Evolutionary conservation across 1,139 yeast species (phyloP).

Genomic region (Petasospora rhodanensis): DNA sequence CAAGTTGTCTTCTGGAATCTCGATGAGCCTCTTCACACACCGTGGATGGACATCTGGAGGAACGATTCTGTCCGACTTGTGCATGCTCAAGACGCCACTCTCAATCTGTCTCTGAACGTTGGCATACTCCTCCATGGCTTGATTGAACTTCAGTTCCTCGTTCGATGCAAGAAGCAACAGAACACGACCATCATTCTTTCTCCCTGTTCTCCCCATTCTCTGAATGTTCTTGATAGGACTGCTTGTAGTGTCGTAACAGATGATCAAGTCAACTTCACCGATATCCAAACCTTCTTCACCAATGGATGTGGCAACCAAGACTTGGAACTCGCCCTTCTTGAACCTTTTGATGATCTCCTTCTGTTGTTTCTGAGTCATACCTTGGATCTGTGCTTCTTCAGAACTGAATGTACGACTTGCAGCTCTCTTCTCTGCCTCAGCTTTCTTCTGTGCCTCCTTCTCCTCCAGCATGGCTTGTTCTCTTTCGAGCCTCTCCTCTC

Average conservation of each 20-base stretch:
- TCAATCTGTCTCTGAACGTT: slow-evolving; percentile 59
- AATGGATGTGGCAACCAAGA: slow-evolving; percentile 90
- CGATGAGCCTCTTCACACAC: slow-evolving; percentile 53
- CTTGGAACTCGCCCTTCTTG: slow-evolving; percentile 65
- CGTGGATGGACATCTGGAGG: slow-evolving; percentile 54
- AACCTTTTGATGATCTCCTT: slow-evolving; percentile 71
- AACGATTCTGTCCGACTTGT: slow-evolving; percentile 56
- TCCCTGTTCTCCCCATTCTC: slow-evolving; percentile 97
- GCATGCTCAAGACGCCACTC: slow-evolving; percentile 37
- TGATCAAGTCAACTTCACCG: slow-evolving; percentile 92
- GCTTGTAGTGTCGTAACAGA: slow-evolving; percentile 88
- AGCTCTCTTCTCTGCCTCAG: slow-evolving; percentile 30
- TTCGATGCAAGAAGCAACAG: slow-evolving; percentile 72
- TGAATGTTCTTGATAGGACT: slow-evolving; percentile 94
- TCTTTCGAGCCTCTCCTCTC: slow-evolving; percentile 30
- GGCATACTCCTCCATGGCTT: slow-evolving; percentile 81
- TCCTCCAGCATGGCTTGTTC: slow-evolving; percentile 25
- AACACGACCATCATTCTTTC: slow-evolving; percentile 85
- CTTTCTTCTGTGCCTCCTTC: slow-evolving; percentile 26
- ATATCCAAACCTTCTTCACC: slow-evolving; percentile 99
- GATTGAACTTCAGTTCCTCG: slow-evolving; percentile 75
- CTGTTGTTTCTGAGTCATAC: slow-evolving; percentile 70
- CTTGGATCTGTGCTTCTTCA: slow-evolving; percentile 39
- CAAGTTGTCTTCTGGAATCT: slow-evolving; percentile 64
- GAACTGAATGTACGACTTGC: slow-evolving; percentile 37